Base-by-base conservation (phyloP, 208 protist species). In the Wallacemonas sp. region DNA sequence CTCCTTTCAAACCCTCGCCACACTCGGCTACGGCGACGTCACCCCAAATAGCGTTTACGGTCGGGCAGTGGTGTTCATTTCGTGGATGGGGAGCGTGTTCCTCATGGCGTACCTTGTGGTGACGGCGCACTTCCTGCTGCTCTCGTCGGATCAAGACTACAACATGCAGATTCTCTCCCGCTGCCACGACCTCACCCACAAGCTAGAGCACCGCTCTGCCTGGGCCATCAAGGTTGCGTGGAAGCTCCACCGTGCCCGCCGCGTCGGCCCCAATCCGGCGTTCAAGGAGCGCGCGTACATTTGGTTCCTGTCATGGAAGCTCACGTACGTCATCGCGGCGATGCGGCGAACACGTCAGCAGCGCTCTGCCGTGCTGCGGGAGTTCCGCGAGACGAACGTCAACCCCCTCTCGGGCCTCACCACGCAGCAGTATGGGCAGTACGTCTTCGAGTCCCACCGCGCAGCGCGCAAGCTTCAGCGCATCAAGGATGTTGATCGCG, bases 11-110 rank as follows among this genome's bases (percentile, higher is more conserved):
- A 80, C 89, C 3, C 61, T 92, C 42, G 63, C 81, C 41, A 91
- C 86, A 26, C 60, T 95, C 21, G 86, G 86, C 24, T 92, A 92
- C 70, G 85, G 89, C 48, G 86, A 95, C 74, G 55, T 81, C 48
- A 83, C 83, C 34, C 81, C 89, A 4, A 39, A 72, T 34, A 87
- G 75, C 4, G 45, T 77, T 22, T 38, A 66, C 13, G 86, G 83
- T 29, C 71, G 78, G 30, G 37, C 71, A 17, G 77, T 95, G 22
- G 61, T 62, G 34, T 60, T 78, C 33, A 66, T 90, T 24, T 73
- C 77, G 61, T 87, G 79, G 73, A 12, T 68, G 29, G 44, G 59
- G 19, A 79, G 69, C 58, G 38, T 81, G 27, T 39, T 71, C 12
- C 61, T 85, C 17, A 62, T 80, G 21, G 61, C 74, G 39, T 89